Percentiles rank a stretch among this genome's conserved stretches.
Evolutionary conservation across 192 early-diverging fungal genomes (phyloP).

Genomic region (Coemansia sp.): DNA sequence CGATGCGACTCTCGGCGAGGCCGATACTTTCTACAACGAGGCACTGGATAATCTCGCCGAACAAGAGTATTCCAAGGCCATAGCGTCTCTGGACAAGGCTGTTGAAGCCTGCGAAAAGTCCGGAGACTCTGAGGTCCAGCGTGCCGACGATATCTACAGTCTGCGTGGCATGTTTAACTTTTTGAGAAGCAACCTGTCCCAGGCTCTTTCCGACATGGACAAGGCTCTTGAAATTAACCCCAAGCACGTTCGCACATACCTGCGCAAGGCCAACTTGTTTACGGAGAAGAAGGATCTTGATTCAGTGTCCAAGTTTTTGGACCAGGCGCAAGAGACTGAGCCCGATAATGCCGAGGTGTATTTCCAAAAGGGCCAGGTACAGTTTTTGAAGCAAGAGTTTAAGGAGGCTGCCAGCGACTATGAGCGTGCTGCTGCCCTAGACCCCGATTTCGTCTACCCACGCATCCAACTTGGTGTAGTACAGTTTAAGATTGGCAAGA

Average conservation of each 20-base stretch:
- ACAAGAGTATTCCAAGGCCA: conserved; percentile 59
- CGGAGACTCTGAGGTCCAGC: conserved; percentile 25
- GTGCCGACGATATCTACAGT: conserved; percentile 71
- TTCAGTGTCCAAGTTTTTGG: conserved; percentile 24
- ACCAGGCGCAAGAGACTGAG: conserved; percentile 54
- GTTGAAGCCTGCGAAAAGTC: conserved; percentile 56
- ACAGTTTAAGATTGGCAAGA: conserved; percentile 85
- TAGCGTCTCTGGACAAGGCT: conserved; percentile 62
- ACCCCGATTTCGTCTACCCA: conserved; percentile 79
- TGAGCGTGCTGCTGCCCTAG: conserved; percentile 69
- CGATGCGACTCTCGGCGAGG: conserved; percentile 27
- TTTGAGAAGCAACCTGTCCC: conserved; percentile 75
- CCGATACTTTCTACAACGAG: conserved; percentile 50
- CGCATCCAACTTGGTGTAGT: conserved; percentile 93
- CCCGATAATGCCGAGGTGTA: conserved; percentile 81
- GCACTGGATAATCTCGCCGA: conserved; percentile 52
- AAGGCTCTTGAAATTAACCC: conserved; percentile 75
- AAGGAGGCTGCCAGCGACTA: conserved; percentile 82
- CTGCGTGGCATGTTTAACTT: conserved; percentile 86
- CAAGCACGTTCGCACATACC: conserved; percentile 74
- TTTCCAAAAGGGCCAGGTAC: conserved; percentile 70
- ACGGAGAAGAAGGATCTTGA: conserved; percentile 74
- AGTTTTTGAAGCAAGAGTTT: conserved; percentile 81
- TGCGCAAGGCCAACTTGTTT: conserved; percentile 87
- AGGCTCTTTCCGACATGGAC: conserved; percentile 72